Evolutionary conservation across 2,329 filamentous ascomycete genomes (phyloP), one percentile per base, ranked within the genome.

Genomic region (Nannizziopsis arthrosporioides): DNA sequence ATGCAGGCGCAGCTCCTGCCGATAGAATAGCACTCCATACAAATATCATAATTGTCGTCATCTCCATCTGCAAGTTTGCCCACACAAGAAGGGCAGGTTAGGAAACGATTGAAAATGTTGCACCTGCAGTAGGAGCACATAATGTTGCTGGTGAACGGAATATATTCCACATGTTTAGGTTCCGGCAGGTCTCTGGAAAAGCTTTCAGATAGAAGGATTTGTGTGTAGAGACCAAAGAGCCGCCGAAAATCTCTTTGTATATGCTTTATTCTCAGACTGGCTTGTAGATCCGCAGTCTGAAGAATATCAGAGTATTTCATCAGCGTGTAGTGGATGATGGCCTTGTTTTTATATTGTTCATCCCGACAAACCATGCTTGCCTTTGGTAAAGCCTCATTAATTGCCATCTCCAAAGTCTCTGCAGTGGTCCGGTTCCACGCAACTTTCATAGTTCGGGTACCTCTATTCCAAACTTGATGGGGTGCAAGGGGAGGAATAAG

Each of bases 11-110:
- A 98, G 40, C 89, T 94, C 44, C 92, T 80, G 17, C 92, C 92
- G 84, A 96, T 94, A n/a, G 81, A 84, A 61, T 94, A 98, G 61
- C 92, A 98, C 57, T 98, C 92, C 85, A 98, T 89, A 61, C 92
- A 98, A 17, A 98, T 76, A 63, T 98, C 92, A 62, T 96, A 98
- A 0, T 85, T 85, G 60, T 96, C 80, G 30, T 82, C 85, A 48
- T 87, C 82, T 30, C 80, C 84, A 51, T 76, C 76, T 9, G 76
- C 71, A 15, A 85, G 72, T 42, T 74, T 71, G 32, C 82, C 75
- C 40, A 86, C 77, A 63, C 92, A 98, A 46, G 81, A 77, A 50
- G 86, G 86, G 70, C 92, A 98, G 2, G 89, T 94, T 18, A 98
- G 68, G 61, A 98, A 98, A 2, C 88, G 78, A 64, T 98, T 98